Percentiles rank a stretch among this genome's conserved stretches.
These are phyloP conservation scores for Strobilomyces confusus DNA, from an alignment of 768 basidiomycete species.

Conservation along the genomic window DNA sequence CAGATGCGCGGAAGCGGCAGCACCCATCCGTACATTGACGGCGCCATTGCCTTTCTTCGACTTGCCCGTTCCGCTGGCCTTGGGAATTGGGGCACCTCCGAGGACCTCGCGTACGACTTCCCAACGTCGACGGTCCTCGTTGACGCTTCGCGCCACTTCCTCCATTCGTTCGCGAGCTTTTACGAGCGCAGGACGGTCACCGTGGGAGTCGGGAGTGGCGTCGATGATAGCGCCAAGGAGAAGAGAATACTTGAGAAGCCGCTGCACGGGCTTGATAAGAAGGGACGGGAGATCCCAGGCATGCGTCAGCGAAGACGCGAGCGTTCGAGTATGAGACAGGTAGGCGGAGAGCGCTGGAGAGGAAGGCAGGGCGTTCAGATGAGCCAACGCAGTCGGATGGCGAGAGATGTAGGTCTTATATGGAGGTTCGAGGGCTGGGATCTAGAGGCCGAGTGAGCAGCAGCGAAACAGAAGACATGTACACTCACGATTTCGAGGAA, in stretches of 20 bases:
- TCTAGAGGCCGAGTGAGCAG: slow-evolving; percentile 36
- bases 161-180: slow-evolving; percentile 48
- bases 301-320: slow-evolving; percentile 71
- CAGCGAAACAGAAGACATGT: neutral
- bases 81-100: slow-evolving; percentile 34
- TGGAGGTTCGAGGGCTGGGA: slow-evolving; percentile 63
- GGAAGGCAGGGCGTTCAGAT: slow-evolving; percentile 47
- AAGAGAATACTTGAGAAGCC: slow-evolving; percentile 90
- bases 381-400: slow-evolving; percentile 70
- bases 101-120: slow-evolving; percentile 81
- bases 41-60: slow-evolving; percentile 36
- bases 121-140: slow-evolving; percentile 69
- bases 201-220: slow-evolving; percentile 65
- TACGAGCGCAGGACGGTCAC: slow-evolving; percentile 46
- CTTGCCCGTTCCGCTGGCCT: slow-evolving; percentile 38
- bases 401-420: slow-evolving; percentile 81
- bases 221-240: slow-evolving; percentile 74
- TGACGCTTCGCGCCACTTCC: slow-evolving; percentile 69
- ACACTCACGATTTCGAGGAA: slow-evolving; percentile 67
- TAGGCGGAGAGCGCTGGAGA: slow-evolving; percentile 55
- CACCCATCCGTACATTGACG: slow-evolving; percentile 40
- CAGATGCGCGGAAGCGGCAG: slow-evolving; percentile 55
- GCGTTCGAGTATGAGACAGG: slow-evolving; percentile 57
- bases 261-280: slow-evolving; percentile 96
- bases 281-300: slow-evolving; percentile 93